Evolutionary conservation across 345 rosid species (phyloP).

Genomic region (Cochlearia excelsa): DNA sequence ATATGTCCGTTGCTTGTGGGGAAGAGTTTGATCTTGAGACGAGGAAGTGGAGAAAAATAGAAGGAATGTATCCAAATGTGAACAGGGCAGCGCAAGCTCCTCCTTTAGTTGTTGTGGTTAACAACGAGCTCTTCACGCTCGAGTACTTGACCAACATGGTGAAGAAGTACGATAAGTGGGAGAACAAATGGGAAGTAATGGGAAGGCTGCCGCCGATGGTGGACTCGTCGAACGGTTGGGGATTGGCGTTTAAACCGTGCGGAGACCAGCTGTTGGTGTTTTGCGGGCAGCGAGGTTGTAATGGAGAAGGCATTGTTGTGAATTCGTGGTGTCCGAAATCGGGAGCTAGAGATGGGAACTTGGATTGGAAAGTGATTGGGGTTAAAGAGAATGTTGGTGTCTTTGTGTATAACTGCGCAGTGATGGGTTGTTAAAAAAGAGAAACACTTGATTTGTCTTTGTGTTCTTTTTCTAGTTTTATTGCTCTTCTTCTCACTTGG

Average conservation of each 20-base stretch:
- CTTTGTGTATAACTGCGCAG: constrained; percentile 82
- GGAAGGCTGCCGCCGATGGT: constrained; percentile 76
- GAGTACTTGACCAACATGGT: constrained; percentile 74
- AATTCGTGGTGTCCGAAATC: constrained; percentile 75
- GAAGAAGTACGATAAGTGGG: constrained; percentile 61
- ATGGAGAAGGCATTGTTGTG: constrained; percentile 67
- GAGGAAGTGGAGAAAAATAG: constrained; percentile 59
- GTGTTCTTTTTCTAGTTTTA: too few relatives aligned
- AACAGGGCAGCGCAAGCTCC: constrained; percentile 82
- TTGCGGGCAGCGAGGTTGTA: constrained; percentile 66
- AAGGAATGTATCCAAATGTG: constrained; percentile 78
- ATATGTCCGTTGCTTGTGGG: constrained; percentile 57
- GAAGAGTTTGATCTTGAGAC: constrained; percentile 68
- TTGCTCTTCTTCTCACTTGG: neutral
- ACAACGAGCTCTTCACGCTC: constrained; percentile 64
- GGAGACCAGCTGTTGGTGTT: constrained; percentile 61
- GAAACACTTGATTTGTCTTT: neutral
- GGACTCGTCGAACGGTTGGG: constrained; percentile 83
- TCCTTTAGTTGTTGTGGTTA: constrained; percentile 75
- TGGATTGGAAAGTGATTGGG: constrained; percentile 80
- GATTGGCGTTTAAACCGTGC: constrained; percentile 80
- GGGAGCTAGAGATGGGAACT: constrained; percentile 49
- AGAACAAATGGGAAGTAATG: constrained; percentile 65
- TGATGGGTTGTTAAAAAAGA: constrained; percentile 59
- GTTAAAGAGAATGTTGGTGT: constrained; percentile 73